These are phyloP conservation scores for Salicornia ramosissima DNA, from an alignment of 148 eudicot genomes.

Conservation along the genomic window DNA sequence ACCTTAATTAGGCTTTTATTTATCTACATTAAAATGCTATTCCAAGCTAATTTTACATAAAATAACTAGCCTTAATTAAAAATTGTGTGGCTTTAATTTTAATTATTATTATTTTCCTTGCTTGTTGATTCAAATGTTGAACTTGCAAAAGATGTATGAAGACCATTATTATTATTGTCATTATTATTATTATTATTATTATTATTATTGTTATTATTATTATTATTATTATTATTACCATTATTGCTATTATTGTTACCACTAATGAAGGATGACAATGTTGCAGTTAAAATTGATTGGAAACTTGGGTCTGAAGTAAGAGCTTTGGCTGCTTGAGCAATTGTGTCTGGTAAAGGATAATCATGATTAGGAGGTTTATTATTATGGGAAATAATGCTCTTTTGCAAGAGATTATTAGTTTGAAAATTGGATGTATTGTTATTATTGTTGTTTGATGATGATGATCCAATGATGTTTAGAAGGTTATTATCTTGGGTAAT, in stretches of 20 bases:
- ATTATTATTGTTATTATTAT: slow-evolving; percentile 21
- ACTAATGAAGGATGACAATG: slow-evolving; percentile 59
- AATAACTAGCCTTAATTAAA: not conserved
- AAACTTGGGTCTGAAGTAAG: slow-evolving; percentile 81
- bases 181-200: slow-evolving; percentile 18
- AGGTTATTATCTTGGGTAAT: slow-evolving; percentile 22
- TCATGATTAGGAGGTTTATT: slow-evolving; percentile 23
- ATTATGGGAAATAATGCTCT: slow-evolving; percentile 6
- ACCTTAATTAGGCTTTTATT: not conserved
- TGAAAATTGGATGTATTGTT: slow-evolving; percentile 28
- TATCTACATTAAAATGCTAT: not conserved
- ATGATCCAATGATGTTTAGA: slow-evolving; percentile 29
- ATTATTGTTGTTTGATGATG: slow-evolving; percentile 11
- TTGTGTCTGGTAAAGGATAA: slow-evolving; percentile 34
- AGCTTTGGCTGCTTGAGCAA: slow-evolving; percentile 80
- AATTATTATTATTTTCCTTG: slow-evolving; percentile 26
- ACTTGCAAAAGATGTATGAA: slow-evolving; percentile 28
- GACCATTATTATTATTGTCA: not conserved
- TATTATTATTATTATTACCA: not conserved
- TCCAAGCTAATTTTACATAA: not conserved
- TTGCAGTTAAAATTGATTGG: slow-evolving; percentile 63
- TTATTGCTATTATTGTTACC: slow-evolving; percentile 18
- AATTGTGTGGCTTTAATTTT: not conserved
- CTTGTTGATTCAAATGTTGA: slow-evolving; percentile 25
- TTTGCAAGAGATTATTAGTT: slow-evolving; percentile 36